Evolutionary conservation across 208 protist genomes (phyloP), one percentile per base, ranked within the genome.

Genomic region (Acanthamoeba lugdunensis): DNA sequence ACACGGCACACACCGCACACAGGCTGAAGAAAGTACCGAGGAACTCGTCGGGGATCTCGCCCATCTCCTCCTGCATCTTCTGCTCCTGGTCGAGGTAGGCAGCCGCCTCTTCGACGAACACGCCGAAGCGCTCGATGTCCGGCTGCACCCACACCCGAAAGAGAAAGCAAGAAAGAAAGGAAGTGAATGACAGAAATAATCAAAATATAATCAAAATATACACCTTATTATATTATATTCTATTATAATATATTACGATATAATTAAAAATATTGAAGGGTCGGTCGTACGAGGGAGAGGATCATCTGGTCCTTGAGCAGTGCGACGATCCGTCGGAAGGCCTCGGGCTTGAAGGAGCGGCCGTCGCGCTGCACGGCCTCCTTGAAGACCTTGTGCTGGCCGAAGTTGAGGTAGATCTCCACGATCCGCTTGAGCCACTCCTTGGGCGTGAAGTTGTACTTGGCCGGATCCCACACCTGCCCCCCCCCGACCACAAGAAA

Each of bases 1-100:
- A 93, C 23, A 28, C 11, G 48, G 48, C 16, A 61, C 21, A 61
- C 11, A 5, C 54, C n/a, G n/a, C n/a, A n/a, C n/a, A n/a, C 14
- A 85, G 18, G 30, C 37, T 11, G 28, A 30, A 79, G n/a, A 45
- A 5, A 45, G 28, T 90, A 92, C 94, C 94, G 21, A 95, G 73
- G 41, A 90, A 96, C 48, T 96, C 75, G 52, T 95, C 94, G 56
- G 95, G 95, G 41, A 96, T 94, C 2, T 96, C 95, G 52, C 95
- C 95, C 9, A 96, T 21, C 56, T 96, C 94, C 30, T 94, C 87
- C 69, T 95, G 65, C 4, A 48, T 56, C 48, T 82, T 9, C 61
- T 96, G 56, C 58, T 95, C 71, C 54, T 94, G 65, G 25, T 67
- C 48, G 7, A 52, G 1, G 11, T 18, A 50, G 30, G 94, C n/a